Base-by-base conservation (phyloP, 257 asterid genomes). In the Anisodus acutangulus region DNA sequence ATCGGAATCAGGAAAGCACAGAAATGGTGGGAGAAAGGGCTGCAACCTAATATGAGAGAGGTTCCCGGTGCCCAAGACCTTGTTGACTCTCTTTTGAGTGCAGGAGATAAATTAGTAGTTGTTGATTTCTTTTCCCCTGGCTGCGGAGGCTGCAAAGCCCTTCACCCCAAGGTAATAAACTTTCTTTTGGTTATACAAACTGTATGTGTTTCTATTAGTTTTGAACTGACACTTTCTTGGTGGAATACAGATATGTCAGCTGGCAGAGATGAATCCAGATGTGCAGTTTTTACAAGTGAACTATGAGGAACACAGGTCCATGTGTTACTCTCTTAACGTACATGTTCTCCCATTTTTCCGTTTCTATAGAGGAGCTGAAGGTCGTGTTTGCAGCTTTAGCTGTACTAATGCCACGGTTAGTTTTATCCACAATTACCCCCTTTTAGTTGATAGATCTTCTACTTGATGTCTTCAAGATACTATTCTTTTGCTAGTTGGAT, bases 81-180 rank as follows among this genome's bases (percentile, higher is more conserved):
- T 45, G 92, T 90, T 3, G 91, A 88, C 74, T 86, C 91, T 22
- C 84, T 90, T 4, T 45, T 59, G 45, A 84, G 64, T 31, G 90
- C 91, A 37, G 91, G 89, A 35, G 89, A 88, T 45, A 88, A 82
- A 63, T 83, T 90, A 26, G 87, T 90, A 9, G 84, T 90, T 67
- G 90, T 90, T 80, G 91, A 90, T 85, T 90, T 88, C 90, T 85
- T 86, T 82, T 90, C 92, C 83, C 91, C 92, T 19, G 90, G 90
- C 49, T 90, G 92, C 41, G 90, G 91, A 31, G 92, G 91, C 54
- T 90, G 92, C 88, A 88, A 80, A 84, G 91, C 92, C 55, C 90
- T 90, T 78, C 92, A 90, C 31, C 91, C 92, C 19, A 90, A 90
- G 92, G 92, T 89, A 80, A 13, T 19, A 62, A 37, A 13, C 0